phyloP scores from a whole-genome alignment of 1,284 basidiomycete species.

The Rhodotorula sp. region DNA sequence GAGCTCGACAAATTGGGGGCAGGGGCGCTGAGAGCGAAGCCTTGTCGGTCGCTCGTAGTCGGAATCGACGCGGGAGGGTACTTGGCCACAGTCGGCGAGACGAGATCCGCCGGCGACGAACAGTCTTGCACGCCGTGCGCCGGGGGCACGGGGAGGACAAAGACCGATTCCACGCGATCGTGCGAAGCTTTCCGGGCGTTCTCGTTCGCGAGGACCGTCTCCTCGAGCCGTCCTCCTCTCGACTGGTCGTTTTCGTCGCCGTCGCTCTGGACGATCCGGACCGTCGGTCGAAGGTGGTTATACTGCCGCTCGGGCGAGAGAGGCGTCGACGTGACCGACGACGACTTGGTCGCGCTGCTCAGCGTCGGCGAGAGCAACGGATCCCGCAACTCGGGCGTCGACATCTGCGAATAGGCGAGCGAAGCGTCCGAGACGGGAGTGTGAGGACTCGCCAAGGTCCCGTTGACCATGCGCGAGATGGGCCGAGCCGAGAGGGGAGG shows the following conservation, averaged over 20 bases:
- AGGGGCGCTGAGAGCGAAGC: background rate
- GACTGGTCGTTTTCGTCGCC: background rate
- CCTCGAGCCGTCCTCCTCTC: conserved; percentile 10
- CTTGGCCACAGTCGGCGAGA: conserved; percentile 9
- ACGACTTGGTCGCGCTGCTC: conserved; percentile 22
- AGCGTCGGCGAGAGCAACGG: conserved; percentile 22
- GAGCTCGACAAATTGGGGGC: background rate
- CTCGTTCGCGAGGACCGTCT: conserved; percentile 8
- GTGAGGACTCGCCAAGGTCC: conserved; percentile 10
- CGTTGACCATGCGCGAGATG: background rate
- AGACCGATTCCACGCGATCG: background rate
- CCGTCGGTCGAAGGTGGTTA: background rate
- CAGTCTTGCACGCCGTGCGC: background rate
- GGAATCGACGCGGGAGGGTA: background rate
- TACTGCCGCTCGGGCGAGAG: background rate
- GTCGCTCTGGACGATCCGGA: background rate
- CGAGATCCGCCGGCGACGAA: background rate
- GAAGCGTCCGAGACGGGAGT: conserved; percentile 28
- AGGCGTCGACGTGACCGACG: conserved; percentile 26
- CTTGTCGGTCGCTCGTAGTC: too few relatives aligned
- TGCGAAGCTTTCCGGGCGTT: too few relatives aligned
- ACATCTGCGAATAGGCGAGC: conserved; percentile 21
- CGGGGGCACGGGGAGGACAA: conserved; percentile 15
- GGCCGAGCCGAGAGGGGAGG: background rate
- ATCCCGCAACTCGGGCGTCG: conserved; percentile 32